Evolutionary conservation across 2,329 filamentous ascomycete species (phyloP), one percentile per base, ranked within the genome.

Genomic region (Canariomyces notabilis): DNA sequence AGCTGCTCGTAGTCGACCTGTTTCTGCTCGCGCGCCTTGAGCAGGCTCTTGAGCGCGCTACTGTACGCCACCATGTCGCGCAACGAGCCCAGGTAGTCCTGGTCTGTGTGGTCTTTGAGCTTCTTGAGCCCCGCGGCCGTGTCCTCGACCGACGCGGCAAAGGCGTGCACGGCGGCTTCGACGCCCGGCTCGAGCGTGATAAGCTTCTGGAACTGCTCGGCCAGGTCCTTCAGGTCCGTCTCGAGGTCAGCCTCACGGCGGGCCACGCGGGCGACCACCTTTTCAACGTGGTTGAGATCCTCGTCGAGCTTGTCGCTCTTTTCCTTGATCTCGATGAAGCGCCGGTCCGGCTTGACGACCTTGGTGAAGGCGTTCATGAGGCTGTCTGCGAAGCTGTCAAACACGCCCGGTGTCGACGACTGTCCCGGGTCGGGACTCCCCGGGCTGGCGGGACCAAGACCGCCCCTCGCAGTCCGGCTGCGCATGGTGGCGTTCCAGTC

Each of bases 401-500:
- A 93, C 35, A 97, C 88, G 32, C 89, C 26, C 84, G 11, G 77
- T 76, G 20, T 75, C 75, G 11, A 69, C 65, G 6, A 20, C 41
- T 35, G 40, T 15, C 20, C 6, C 18, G 19, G 4, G 48, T 31
- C 75, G 73, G 26, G 23, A 3, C 37, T 67, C 60, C 57, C 77
- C 58, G 63, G 42, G 35, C 45, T 45, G 34, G 41, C 32, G 7
- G 49, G 41, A 14, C 49, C 68, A 68, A 21, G 67, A 57, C 36
- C 71, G 35, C 42, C 52, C 32, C 91, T 78, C 42, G 79, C 76
- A 9, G 84, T 79, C 38, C 89, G 81, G 55, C 81, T 80, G 59
- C 83, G 83, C 90, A 98, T 96, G 37, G 89, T 91, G 26, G 89
- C 86, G 65, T 98, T 97, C 93, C 93, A 98, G 67, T 98, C 93